Base-by-base conservation (phyloP, 169 alveolate genomes). In the Prorocentrum cordatum region DNA sequence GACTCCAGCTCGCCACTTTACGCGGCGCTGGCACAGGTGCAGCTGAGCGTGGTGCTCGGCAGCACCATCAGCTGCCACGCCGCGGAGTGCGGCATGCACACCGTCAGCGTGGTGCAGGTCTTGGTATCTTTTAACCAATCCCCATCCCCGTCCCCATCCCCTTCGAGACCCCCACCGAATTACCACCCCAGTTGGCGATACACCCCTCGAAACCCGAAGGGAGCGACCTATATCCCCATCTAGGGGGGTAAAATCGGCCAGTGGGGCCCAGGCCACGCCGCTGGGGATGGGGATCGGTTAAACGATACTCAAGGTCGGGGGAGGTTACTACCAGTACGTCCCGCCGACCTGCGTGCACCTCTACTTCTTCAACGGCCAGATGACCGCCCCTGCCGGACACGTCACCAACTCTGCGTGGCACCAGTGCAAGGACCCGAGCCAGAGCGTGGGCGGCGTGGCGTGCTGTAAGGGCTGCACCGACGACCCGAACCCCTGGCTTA, bases 41-140 rank as follows among this genome's bases (percentile, higher is more conserved):
- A n/a, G n/a, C n/a, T n/a, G n/a, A n/a, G n/a, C n/a, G 42, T 58
- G 18, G 75, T 59, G 62, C 88, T 77, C 12, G 54, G 39, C 24
- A 27, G 42, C 6, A 24, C 47, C n/a, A 20, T 77, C 29, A 24
- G 38, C 22, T 77, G 88, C 75, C 35, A 24, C 45, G 58, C 38
- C 27, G 66, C 32, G 36, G 88, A 77, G 67, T 77, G 88, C 32
- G n/a, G 64, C n/a, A 50, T 77, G 75, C 64, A 77, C 62, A 77
- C 88, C 4, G 64, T 77, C 45, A 59, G 58, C 14, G 88, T 77
- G 35, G 75, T 77, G 45, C 32, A 59, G 6, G 88, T 77, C 31
- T n/a, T n/a, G n/a, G n/a, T n/a, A n/a, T n/a, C n/a, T n/a, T n/a
- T n/a, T n/a, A n/a, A n/a, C n/a, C n/a, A n/a, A n/a, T n/a, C n/a